phyloP scores from a whole-genome alignment of 345 rosid species.

The Cardamine occulta region DNA sequence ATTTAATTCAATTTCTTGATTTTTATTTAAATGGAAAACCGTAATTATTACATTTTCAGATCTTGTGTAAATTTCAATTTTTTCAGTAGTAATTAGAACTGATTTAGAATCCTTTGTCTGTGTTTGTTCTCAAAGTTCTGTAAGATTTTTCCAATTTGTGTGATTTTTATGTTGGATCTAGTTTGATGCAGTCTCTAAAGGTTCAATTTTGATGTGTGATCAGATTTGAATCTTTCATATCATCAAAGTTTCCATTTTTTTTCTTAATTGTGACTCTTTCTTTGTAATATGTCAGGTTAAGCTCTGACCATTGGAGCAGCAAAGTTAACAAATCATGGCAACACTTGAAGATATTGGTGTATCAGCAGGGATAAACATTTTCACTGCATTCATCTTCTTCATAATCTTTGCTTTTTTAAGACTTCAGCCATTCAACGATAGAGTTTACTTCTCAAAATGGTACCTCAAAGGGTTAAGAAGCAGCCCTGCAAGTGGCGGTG shows the following conservation, averaged over 20 bases:
- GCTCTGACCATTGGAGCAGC: conserved; percentile 7
- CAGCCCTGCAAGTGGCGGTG: conserved; percentile 67
- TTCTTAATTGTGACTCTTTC: neutral
- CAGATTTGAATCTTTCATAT: neutral
- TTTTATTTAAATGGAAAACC: neutral
- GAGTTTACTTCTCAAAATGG: conserved; percentile 98
- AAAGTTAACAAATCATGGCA: conserved; percentile 60
- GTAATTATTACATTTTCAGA: neutral
- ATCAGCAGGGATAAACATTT: conserved; percentile 75
- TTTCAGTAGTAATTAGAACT: neutral
- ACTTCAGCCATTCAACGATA: conserved; percentile 92
- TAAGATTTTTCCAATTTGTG: neutral
- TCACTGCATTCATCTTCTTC: conserved; percentile 74
- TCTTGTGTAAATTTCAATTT: conserved; percentile 10
- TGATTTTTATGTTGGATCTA: neutral
- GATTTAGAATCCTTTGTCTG: neutral
- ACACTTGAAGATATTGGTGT: conserved; percentile 83
- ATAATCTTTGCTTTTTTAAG: conserved; percentile 77
- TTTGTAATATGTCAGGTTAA: conserved; percentile 17
- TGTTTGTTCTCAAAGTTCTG: conserved; percentile 19
- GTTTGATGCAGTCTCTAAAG: conserved; percentile 21
- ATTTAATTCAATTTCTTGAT: neutral
- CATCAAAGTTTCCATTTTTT: neutral
- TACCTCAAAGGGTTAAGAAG: conserved; percentile 79
- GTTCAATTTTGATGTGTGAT: conserved; percentile 18